A percentile compares a stretch with the other conserved stretches of the same genome.
phyloP scores from a whole-genome alignment of 129 eudicot species.

The Pulicaria dysenterica region DNA sequence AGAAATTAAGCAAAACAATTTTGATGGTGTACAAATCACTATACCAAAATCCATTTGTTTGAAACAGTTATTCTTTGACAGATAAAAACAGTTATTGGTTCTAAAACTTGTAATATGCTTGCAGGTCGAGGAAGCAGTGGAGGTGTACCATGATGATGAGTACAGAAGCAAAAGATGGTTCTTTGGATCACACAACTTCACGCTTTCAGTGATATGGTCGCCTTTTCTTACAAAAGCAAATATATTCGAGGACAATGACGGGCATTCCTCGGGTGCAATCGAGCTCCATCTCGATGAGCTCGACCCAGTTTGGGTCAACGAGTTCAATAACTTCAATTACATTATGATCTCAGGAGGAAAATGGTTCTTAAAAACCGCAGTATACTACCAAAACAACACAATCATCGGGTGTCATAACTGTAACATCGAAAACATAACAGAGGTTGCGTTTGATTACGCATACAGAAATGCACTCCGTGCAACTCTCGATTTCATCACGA shows the following conservation, averaged over 20 bases:
- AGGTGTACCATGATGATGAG: slow-evolving; percentile 70
- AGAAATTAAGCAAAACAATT: too few species aligned
- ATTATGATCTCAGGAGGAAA: slow-evolving; percentile 66
- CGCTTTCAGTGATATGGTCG: slow-evolving; percentile 74
- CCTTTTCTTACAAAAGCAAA: slow-evolving; percentile 69
- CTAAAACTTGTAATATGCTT: slow-evolving; percentile 2
- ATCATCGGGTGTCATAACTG: slow-evolving; percentile 70
- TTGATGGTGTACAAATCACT: too few species aligned
- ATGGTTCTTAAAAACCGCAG: slow-evolving; percentile 77
- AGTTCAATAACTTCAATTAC: slow-evolving; percentile 55
- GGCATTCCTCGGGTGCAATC: slow-evolving; percentile 50
- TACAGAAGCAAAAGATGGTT: slow-evolving; percentile 66
- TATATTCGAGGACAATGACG: slow-evolving; percentile 68
- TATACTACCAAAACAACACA: slow-evolving; percentile 67
- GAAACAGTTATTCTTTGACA: too few species aligned
- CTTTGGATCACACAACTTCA: slow-evolving; percentile 56
- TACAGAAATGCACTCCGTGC: slow-evolving; percentile 53
- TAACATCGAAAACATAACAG: slow-evolving; percentile 44
- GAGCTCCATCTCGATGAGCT: slow-evolving; percentile 67
- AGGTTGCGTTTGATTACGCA: slow-evolving; percentile 50
- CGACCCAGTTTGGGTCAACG: slow-evolving; percentile 57
- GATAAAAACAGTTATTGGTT: background rate
- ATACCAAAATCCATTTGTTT: too few species aligned
- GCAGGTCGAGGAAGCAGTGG: slow-evolving; percentile 63
- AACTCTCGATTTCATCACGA: slow-evolving; percentile 40